Conservation (phyloP, 768 basidiomycete genomes). For the Gautieria morchelliformis region DNA sequence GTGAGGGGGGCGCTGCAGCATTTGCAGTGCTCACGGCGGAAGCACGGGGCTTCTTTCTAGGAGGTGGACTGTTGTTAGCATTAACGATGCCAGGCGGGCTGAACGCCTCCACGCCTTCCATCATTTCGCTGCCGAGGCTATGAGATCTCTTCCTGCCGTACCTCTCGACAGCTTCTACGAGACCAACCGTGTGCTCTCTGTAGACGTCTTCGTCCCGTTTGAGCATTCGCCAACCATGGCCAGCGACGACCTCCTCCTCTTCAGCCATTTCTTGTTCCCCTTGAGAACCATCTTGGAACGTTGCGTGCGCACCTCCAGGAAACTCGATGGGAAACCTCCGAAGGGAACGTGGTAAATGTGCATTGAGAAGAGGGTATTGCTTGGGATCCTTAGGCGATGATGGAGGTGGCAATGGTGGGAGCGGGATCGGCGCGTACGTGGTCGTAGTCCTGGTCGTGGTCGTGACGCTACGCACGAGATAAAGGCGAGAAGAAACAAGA, state of each 20-base stretch:
- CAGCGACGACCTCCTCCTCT: slow-evolving; percentile 55
- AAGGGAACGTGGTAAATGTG: slow-evolving; percentile 61
- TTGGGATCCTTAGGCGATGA: slow-evolving; percentile 68
- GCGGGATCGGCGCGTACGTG: slow-evolving; percentile 77
- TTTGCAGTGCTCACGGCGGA: slow-evolving; percentile 24
- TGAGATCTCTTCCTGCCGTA: slow-evolving; percentile 58
- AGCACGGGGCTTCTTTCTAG: slow-evolving; percentile 69
- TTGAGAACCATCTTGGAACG: slow-evolving; percentile 57
- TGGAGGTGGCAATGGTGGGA: slow-evolving; percentile 66
- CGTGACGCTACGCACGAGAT: slow-evolving; percentile 48
- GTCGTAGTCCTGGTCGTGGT: slow-evolving; percentile 91
- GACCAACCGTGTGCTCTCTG: slow-evolving; percentile 43
- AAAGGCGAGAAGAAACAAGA: slow-evolving; percentile 15
- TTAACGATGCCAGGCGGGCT: slow-evolving; percentile 19
- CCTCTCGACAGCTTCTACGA: slow-evolving; percentile 75
- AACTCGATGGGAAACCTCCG: slow-evolving; percentile 72
- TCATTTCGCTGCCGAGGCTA: slow-evolving; percentile 31
- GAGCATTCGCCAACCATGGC: slow-evolving; percentile 69
- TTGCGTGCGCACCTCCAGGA: slow-evolving; percentile 71
- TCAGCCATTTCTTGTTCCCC: slow-evolving; percentile 61
- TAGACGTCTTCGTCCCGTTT: slow-evolving; percentile 52
- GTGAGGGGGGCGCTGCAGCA: slow-evolving; percentile 77
- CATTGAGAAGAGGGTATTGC: slow-evolving; percentile 68
- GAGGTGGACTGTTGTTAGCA: slow-evolving; percentile 42
- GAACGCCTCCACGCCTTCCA: slow-evolving; percentile 58